Evolutionary conservation across 306 rosid genomes (phyloP).

Genomic region (Prunus salicina): DNA sequence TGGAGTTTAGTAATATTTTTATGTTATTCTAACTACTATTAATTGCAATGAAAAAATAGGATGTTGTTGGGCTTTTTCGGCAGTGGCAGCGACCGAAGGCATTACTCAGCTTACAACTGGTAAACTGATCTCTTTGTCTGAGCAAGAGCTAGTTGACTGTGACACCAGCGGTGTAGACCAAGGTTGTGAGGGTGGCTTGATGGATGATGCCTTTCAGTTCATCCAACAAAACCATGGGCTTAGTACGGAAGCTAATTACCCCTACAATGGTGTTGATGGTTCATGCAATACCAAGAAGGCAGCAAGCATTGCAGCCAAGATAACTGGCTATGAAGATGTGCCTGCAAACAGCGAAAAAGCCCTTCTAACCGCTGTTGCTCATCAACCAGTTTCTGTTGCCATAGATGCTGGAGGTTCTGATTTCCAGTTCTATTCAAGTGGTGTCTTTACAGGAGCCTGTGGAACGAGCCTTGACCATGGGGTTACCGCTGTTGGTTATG

Average conservation of each 20-base stretch:
- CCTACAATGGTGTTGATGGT: slow-evolving; percentile 31
- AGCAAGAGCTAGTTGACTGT: slow-evolving; percentile 56
- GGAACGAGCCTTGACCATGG: slow-evolving; percentile 39
- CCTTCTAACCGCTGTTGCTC: slow-evolving; percentile 32
- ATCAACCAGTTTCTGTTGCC: slow-evolving; percentile 40
- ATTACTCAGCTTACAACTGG: slow-evolving; percentile 23
- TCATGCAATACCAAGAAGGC: slow-evolving; percentile 21
- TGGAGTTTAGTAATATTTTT: neutral
- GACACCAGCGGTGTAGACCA: slow-evolving; percentile 36
- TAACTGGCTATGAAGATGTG: slow-evolving; percentile 33
- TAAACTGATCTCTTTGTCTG: slow-evolving; percentile 32
- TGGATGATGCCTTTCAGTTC: slow-evolving; percentile 47
- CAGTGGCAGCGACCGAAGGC: slow-evolving; percentile 46
- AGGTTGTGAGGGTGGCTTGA: slow-evolving; percentile 42
- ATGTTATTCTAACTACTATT: neutral
- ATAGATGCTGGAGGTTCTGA: slow-evolving; percentile 40
- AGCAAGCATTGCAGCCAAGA: slow-evolving; percentile 2
- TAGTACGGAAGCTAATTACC: slow-evolving; percentile 28
- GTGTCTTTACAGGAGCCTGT: slow-evolving; percentile 39
- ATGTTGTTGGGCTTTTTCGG: slow-evolving; percentile 44
- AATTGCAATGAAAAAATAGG: neutral
- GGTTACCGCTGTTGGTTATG: slow-evolving; percentile 27
- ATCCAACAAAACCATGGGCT: slow-evolving; percentile 35
- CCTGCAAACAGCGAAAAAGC: slow-evolving; percentile 34
- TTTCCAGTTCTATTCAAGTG: slow-evolving; percentile 38